Percentiles rank a stretch among this genome's conserved stretches.
Evolutionary conservation across 1,139 yeast species (phyloP).

Genomic region (Blastobotrys proliferans): DNA sequence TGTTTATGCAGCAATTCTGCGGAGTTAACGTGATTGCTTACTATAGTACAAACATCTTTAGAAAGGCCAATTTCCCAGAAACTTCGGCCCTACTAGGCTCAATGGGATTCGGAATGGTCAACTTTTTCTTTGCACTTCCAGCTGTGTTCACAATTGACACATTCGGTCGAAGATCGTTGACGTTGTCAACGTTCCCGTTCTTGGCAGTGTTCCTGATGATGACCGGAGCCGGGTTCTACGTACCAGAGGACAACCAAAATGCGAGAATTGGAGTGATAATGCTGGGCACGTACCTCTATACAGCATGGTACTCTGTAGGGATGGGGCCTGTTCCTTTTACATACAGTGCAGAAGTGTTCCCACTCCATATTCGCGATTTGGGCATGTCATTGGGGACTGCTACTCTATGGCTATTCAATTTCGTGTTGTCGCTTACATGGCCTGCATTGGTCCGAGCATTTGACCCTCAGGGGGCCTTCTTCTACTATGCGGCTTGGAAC

Average conservation of each 20-base stretch:
- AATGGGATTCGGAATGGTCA: constrained; percentile 81
- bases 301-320: constrained; percentile 74
- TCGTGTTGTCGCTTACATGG: constrained; percentile 78
- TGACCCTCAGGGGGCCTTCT: constrained; percentile 80
- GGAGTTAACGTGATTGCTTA: constrained; percentile 82
- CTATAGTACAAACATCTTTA: constrained; percentile 63
- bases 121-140: constrained; percentile 76
- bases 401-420: constrained; percentile 82
- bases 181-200: constrained; percentile 70
- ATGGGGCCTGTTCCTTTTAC: constrained; percentile 92
- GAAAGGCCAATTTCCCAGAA: constrained; percentile 59
- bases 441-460: constrained; percentile 65
- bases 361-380: constrained; percentile 75
- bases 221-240: constrained; percentile 76
- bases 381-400: constrained; percentile 86
- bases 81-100: constrained; percentile 68
- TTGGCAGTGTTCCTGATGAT: constrained; percentile 63
- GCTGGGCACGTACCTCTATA: constrained; percentile 68
- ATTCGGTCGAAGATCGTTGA: constrained; percentile 69
- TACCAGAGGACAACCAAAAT: constrained; percentile 40
- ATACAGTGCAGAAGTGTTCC: constrained; percentile 83
- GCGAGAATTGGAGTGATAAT: constrained; percentile 64
- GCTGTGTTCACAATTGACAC: constrained; percentile 79
- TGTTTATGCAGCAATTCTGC: constrained; percentile 91
- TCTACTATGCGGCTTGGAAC: constrained; percentile 88